phyloP scores from a whole-genome alignment of 768 basidiomycete species.

The Amanita phalloides region DNA sequence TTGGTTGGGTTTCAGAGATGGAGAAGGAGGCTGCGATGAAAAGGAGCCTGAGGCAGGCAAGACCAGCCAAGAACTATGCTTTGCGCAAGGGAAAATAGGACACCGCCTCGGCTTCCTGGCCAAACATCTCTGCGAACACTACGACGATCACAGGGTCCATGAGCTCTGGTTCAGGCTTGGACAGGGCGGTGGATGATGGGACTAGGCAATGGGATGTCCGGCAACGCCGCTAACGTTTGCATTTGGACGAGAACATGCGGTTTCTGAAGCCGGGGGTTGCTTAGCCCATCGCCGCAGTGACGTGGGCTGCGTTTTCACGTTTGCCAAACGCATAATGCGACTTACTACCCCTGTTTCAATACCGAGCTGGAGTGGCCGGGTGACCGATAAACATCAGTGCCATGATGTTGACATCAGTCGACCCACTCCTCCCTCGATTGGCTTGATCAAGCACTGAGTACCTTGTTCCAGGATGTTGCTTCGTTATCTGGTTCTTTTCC shows the following conservation, averaged over 20 bases:
- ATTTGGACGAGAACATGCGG: slow-evolving; percentile 15
- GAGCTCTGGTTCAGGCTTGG: not conserved
- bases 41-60: slow-evolving; percentile 7
- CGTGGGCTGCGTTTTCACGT: too few species aligned
- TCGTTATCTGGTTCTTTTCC: too few species aligned
- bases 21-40: slow-evolving; percentile 13
- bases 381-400: too few species aligned
- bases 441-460: too few species aligned
- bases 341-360: too few species aligned
- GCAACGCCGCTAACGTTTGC: slow-evolving; percentile 15
- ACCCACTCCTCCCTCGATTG: too few species aligned
- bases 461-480: too few species aligned
- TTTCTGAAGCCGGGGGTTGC: not conserved
- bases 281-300: too few species aligned
- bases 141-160: not conserved
- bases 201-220: slow-evolving; percentile 16
- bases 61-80: slow-evolving; percentile 4
- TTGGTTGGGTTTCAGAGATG: slow-evolving; percentile 30
- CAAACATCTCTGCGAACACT: not conserved
- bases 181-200: slow-evolving; percentile 22
- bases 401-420: too few species aligned
- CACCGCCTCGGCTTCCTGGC: slow-evolving; percentile 1
- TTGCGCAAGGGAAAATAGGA: not conserved
- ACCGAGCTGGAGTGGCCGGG: too few species aligned
- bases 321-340: too few species aligned